These are phyloP conservation scores for Candida sp. DNA, from an alignment of 1,139 yeast genomes.

Conservation along the genomic window DNA sequence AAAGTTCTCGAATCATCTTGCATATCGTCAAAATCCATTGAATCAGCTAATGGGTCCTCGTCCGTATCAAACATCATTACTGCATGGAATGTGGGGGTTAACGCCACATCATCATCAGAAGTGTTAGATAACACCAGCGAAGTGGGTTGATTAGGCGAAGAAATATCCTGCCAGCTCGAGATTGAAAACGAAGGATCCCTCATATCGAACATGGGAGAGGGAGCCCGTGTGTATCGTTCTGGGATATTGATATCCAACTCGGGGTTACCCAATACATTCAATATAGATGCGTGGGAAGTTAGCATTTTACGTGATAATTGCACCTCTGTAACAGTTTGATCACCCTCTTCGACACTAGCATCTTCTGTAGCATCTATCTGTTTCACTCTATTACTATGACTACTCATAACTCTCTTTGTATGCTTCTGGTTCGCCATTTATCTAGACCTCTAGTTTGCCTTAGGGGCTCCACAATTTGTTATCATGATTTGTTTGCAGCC, in stretches of 20 bases:
- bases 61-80: conserved; percentile 44
- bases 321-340: background rate
- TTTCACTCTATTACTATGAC: too few relatives aligned
- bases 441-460: too few relatives aligned
- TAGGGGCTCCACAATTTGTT: too few relatives aligned
- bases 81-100: conserved; percentile 4
- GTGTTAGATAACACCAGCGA: conserved; percentile 22
- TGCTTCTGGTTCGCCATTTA: too few relatives aligned
- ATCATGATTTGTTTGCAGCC: too few relatives aligned
- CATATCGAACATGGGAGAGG: conserved; percentile 9
- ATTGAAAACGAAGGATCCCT: conserved; percentile 11
- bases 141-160: conserved; percentile 10
- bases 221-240: conserved; percentile 5
- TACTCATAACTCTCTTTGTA: too few relatives aligned
- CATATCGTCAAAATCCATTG: conserved; percentile 1
- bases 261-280: conserved; percentile 38
- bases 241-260: conserved; percentile 30
- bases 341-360: background rate
- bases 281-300: conserved; percentile 37
- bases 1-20: conserved; percentile 18
- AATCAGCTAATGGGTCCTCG: conserved; percentile 23
- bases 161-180: conserved; percentile 21
- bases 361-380: too few relatives aligned
- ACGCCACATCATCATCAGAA: conserved; percentile 21
- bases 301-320: conserved; percentile 17